These are phyloP conservation scores for Calonectria ilicicola DNA, from an alignment of 2,329 filamentous ascomycete genomes.

Conservation along the genomic window DNA sequence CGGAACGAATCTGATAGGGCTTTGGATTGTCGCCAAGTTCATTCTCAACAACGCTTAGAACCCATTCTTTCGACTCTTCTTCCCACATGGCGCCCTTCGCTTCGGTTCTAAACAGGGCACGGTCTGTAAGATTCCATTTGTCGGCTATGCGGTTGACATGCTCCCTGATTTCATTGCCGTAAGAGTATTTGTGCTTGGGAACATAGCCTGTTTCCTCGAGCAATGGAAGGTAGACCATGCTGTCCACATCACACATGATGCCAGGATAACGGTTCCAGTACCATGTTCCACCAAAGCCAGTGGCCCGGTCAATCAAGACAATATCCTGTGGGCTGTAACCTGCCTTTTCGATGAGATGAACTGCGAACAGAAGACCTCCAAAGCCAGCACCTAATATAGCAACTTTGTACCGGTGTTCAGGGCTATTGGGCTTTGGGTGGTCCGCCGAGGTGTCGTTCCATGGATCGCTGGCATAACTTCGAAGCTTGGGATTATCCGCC, in stretches of 20 bases:
- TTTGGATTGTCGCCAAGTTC: background rate
- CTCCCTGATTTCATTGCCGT: slow-evolving; percentile 55
- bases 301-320: background rate
- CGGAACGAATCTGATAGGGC: background rate
- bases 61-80: slow-evolving; percentile 47
- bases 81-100: slow-evolving; percentile 60
- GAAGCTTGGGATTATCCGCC: background rate
- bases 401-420: background rate
- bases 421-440: background rate
- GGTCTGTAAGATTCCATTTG: slow-evolving; percentile 53
- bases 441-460: background rate
- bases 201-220: slow-evolving; percentile 71
- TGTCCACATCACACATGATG: slow-evolving; percentile 68
- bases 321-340: background rate
- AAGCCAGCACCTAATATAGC: background rate
- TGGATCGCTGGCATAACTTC: background rate
- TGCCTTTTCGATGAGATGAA: background rate
- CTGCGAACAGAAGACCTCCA: background rate
- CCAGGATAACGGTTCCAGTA: slow-evolving; percentile 64
- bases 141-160: slow-evolving; percentile 57
- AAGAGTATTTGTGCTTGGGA: slow-evolving; percentile 62
- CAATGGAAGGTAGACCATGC: slow-evolving; percentile 70
- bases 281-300: background rate
- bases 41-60: background rate
- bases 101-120: slow-evolving; percentile 55